Percentiles rank a stretch among this genome's conserved stretches.
Evolutionary conservation across 495 filamentous ascomycete genomes (phyloP).

Genomic region (Xylaria telfairii): DNA sequence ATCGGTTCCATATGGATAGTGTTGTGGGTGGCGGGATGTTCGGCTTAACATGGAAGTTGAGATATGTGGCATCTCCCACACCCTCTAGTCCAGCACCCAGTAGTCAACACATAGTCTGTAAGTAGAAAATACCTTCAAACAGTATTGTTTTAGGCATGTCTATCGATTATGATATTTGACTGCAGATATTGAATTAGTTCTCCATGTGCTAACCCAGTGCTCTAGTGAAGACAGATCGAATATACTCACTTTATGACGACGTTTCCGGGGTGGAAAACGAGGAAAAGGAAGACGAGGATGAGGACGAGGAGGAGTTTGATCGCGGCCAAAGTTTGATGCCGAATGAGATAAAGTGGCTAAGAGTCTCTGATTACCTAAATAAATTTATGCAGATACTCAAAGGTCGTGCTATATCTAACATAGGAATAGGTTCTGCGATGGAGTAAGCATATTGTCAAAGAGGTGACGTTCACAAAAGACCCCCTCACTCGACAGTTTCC

Average conservation of each 20-base stretch:
- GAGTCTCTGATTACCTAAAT: background rate
- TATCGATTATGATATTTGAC: background rate
- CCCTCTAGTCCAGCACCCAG: background rate
- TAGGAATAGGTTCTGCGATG: constrained; percentile 6
- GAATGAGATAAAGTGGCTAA: background rate
- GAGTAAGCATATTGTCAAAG: constrained; percentile 12
- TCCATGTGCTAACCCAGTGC: background rate
- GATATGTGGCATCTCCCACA: background rate
- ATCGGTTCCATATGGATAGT: background rate
- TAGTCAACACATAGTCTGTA: constrained; percentile 2
- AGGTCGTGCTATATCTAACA: background rate
- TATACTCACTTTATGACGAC: background rate
- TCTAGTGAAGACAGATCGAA: constrained; percentile 14
- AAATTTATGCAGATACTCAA: background rate
- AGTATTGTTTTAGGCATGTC: background rate
- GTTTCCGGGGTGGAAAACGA: no score
- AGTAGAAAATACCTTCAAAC: background rate
- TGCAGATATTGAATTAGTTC: background rate
- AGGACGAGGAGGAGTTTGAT: background rate
- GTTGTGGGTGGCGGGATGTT: background rate
- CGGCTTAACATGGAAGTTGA: constrained; percentile 7
- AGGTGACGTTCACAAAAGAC: background rate
- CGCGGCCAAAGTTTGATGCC: background rate
- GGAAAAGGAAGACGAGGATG: background rate
- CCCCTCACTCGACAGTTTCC: background rate